phyloP scores from a whole-genome alignment of 805 yeast genomes.

The Teunomyces panamensis region DNA sequence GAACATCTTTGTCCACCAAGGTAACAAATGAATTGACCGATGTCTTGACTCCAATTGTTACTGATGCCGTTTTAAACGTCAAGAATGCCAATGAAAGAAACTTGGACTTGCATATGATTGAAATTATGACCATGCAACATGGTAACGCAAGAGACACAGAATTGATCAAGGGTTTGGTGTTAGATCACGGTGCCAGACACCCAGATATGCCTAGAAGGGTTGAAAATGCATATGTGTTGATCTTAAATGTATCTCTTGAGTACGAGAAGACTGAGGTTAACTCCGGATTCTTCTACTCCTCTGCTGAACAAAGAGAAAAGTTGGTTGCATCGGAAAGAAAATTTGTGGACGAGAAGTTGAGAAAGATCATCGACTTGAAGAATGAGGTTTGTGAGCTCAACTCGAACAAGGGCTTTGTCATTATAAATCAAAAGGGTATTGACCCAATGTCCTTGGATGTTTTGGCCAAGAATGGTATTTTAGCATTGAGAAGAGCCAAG shows the following conservation, averaged over 20 bases:
- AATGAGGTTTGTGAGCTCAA: slow-evolving; percentile 84
- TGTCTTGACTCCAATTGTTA: slow-evolving; percentile 86
- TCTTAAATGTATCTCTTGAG: slow-evolving; percentile 89
- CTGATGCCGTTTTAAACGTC: slow-evolving; percentile 90
- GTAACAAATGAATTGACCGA: slow-evolving; percentile 74
- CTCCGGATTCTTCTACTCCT: slow-evolving; percentile 89
- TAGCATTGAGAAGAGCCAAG: slow-evolving; percentile 96
- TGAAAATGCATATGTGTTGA: slow-evolving; percentile 78
- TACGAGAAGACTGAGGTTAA: slow-evolving; percentile 98
- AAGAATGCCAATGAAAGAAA: slow-evolving; percentile 44
- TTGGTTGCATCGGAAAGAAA: slow-evolving; percentile 89
- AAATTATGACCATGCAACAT: slow-evolving; percentile 97
- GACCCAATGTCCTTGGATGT: slow-evolving; percentile 97
- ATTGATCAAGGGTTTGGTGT: slow-evolving; percentile 82
- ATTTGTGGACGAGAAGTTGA: slow-evolving; percentile 90
- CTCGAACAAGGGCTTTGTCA: slow-evolving; percentile 76
- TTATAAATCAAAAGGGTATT: slow-evolving; percentile 96
- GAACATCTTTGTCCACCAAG: slow-evolving; percentile 85
- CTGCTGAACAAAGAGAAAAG: slow-evolving; percentile 95
- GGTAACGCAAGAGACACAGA: slow-evolving; percentile 80
- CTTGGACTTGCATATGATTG: slow-evolving; percentile 94
- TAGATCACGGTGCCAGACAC: slow-evolving; percentile 98
- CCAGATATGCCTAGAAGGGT: slow-evolving; percentile 97
- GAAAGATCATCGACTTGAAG: slow-evolving; percentile 88
- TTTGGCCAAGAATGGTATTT: slow-evolving; percentile 85